Conservation (phyloP, 2,329 filamentous ascomycete species). For the Dothistroma pini region DNA sequence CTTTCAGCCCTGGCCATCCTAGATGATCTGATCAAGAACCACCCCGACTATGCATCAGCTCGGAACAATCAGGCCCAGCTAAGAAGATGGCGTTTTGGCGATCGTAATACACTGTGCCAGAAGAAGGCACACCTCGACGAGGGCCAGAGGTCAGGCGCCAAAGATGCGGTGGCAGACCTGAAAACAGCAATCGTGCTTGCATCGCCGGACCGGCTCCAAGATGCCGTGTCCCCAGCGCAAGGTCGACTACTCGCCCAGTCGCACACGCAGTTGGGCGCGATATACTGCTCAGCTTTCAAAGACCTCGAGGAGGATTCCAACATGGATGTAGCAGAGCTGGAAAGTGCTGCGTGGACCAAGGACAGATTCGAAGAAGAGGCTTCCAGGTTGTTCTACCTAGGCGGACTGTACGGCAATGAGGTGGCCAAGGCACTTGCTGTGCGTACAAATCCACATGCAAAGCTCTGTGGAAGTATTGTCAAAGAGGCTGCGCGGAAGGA, state of each 20-base stretch:
- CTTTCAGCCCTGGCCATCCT: slow-evolving; percentile 41
- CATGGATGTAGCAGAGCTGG: slow-evolving; percentile 30
- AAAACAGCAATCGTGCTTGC: slow-evolving; percentile 54
- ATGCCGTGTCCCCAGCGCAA: slow-evolving; percentile 59
- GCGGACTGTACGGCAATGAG: slow-evolving; percentile 54
- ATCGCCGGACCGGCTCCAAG: slow-evolving; percentile 50
- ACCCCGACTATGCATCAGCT: slow-evolving; percentile 67
- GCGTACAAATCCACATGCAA: slow-evolving; percentile 60
- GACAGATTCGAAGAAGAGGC: slow-evolving; percentile 51
- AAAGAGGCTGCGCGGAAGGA: slow-evolving; percentile 58
- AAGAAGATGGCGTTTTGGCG: slow-evolving; percentile 47
- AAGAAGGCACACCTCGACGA: not conserved
- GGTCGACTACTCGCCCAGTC: slow-evolving; percentile 65
- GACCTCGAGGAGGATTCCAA: slow-evolving; percentile 17
- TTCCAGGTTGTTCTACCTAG: slow-evolving; percentile 53
- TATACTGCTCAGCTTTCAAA: slow-evolving; percentile 26
- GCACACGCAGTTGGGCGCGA: slow-evolving; percentile 58
- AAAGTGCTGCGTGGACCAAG: slow-evolving; percentile 33
- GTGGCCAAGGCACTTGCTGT: slow-evolving; percentile 56
- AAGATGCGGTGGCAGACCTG: slow-evolving; percentile 35
- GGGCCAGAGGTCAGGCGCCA: slow-evolving; percentile 9
- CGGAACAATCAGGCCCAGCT: slow-evolving; percentile 72
- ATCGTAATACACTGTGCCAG: slow-evolving; percentile 38
- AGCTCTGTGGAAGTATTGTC: slow-evolving; percentile 60
- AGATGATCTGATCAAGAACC: slow-evolving; percentile 52